Base-by-base conservation (phyloP, 2,329 filamentous ascomycete genomes). In the Microsporum ferrugineum region DNA sequence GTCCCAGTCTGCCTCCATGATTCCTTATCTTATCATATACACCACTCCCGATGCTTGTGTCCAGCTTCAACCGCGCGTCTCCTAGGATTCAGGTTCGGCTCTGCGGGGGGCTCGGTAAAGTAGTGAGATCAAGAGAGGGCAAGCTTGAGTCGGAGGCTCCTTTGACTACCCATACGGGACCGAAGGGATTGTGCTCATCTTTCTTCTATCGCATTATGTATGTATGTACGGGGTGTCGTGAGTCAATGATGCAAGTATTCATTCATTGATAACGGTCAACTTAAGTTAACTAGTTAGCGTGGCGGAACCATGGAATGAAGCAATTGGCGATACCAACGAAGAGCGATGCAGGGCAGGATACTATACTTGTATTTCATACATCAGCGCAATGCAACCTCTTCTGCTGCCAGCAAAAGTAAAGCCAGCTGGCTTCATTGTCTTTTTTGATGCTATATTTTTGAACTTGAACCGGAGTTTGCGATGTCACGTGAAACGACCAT, bases 1-100 rank as follows among this genome's bases (percentile, higher is more conserved):
- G 70, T 75, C 71, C 72, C 75, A 78, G 64, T 79, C 77, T 63
- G 75, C 74, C 70, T 78, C 77, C 77, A 79, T 79, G 63, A 63
- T 23, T 45, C 23, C 23, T 67, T 60, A 23, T 47, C 34, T n/a
- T 43, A 23, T 23, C 17, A 23, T 23, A 23, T 23, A 23, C 17
- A 23, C 17, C 17, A 23, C 17, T 23, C 17, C 17, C 17, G 17
- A 23, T 23, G 17, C 17, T 43, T 43, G 39, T n/a, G 39, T 23
- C 17, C 14, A 6, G n/a, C 17, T 6, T 43, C 39, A n/a, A 43
- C 3, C 5, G 17, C 17, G 17, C n/a, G n/a, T 5, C 39, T 43
- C 14, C 39, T 23, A 43, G 39, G 7, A 41, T 14, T 10, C 38
- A 4, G 38, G 34, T 36, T 36, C 34, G 34, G 39, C 14, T 43